Conservation (phyloP, 2,329 filamentous ascomycete species). For the Cladosporium velox region DNA sequence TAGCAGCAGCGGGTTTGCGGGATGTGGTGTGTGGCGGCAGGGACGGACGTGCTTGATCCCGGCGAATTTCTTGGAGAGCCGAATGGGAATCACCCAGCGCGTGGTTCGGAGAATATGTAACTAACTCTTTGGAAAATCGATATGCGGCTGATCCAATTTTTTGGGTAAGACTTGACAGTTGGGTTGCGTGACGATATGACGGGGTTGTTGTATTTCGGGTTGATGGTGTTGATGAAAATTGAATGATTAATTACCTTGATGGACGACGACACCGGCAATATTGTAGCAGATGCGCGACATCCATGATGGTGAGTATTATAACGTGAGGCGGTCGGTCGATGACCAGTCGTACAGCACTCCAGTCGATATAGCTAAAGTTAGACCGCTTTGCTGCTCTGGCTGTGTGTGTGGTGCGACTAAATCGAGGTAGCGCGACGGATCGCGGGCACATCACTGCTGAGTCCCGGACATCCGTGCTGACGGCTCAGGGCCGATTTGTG, state of each 20-base stretch:
- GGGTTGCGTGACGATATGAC: slow-evolving; percentile 10
- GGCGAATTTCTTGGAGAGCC: slow-evolving; percentile 14
- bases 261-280: neutral
- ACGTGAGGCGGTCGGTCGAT: slow-evolving; percentile 3
- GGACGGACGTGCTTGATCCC: neutral
- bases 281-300: neutral
- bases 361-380: slow-evolving; percentile 6
- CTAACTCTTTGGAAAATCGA: neutral
- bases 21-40: neutral
- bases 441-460: slow-evolving; percentile 8
- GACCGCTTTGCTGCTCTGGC: neutral
- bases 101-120: slow-evolving; percentile 14
- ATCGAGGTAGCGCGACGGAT: slow-evolving; percentile 6
- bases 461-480: slow-evolving; percentile 10
- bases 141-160: slow-evolving; percentile 9
- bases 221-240: neutral
- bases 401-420: slow-evolving; percentile 8
- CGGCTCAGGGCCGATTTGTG: slow-evolving; percentile 10
- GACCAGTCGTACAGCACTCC: slow-evolving; percentile 2
- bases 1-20: neutral
- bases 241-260: neutral
- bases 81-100: neutral
- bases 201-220: neutral
- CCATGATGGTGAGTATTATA: neutral
- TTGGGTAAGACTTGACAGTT: neutral